These are phyloP conservation scores for Endogone sp. DNA, from an alignment of 192 early-diverging fungal genomes.

Conservation along the genomic window DNA sequence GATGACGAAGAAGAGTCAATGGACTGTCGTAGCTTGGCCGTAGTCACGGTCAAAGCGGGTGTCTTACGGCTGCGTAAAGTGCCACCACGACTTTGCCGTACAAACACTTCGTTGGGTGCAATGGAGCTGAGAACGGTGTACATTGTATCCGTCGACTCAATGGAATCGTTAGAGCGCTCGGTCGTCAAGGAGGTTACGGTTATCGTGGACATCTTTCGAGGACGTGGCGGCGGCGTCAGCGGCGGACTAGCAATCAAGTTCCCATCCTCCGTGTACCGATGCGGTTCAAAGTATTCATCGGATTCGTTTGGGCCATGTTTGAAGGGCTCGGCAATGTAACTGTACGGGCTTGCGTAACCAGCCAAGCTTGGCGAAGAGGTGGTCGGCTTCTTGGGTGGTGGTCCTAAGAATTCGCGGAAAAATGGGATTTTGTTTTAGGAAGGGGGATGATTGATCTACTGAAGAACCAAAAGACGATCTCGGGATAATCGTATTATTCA, in stretches of 20 bases:
- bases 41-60: too few species aligned
- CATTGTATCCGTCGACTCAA: not conserved
- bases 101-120: not conserved
- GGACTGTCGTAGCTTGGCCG: too few species aligned
- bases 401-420: not conserved
- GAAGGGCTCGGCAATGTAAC: not conserved
- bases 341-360: not conserved
- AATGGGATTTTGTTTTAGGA: too few species aligned
- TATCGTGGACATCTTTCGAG: not conserved
- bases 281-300: not conserved
- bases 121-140: not conserved
- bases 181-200: not conserved
- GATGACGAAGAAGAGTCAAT: too few species aligned
- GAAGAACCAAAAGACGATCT: not conserved
- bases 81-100: not conserved
- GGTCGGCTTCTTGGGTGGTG: not conserved
- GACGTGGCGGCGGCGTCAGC: not conserved
- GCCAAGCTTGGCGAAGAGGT: not conserved
- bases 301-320: not conserved
- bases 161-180: not conserved
- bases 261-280: not conserved
- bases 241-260: not conserved
- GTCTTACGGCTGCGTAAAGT: not conserved
- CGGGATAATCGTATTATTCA: too few species aligned
- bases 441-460: not conserved